Percentiles rank a stretch among this genome's conserved stretches.
Evolutionary conservation across 2,329 filamentous ascomycete genomes (phyloP).

Genomic region (Fusarium torulosum): DNA sequence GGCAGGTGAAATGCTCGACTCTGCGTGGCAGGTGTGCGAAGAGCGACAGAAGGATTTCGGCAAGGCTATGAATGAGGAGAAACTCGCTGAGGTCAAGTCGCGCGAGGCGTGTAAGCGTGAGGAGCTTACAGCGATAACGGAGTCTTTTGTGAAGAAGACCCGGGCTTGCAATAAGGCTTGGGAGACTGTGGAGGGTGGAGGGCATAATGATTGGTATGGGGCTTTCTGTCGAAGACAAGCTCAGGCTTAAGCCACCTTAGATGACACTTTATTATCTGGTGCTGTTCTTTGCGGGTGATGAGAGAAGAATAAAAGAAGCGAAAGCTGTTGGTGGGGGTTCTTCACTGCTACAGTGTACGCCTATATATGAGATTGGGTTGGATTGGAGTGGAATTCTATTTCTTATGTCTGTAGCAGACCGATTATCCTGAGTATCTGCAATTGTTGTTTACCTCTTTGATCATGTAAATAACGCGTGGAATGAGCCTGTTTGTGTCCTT

Average conservation of each 20-base stretch:
- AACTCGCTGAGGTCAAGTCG: background rate
- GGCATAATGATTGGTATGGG: background rate
- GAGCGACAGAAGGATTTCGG: background rate
- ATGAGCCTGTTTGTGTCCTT: background rate
- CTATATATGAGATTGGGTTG: background rate
- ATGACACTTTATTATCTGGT: background rate
- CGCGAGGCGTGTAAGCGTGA: background rate
- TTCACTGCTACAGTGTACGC: background rate
- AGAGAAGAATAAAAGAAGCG: background rate
- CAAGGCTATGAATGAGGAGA: fast-evolving
- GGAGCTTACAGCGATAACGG: background rate
- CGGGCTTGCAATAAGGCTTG: background rate
- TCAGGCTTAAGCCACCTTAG: background rate
- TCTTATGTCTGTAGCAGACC: background rate
- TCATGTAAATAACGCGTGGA: background rate
- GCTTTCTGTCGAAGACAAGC: background rate
- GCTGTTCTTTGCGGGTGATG: background rate
- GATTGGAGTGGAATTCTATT: background rate
- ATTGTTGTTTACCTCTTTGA: background rate
- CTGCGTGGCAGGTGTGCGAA: background rate
- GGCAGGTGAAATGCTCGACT: background rate
- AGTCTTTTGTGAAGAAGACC: background rate
- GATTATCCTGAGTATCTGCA: too few relatives aligned
- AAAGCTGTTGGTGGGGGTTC: background rate
- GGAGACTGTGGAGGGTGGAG: background rate